Conservation (phyloP, 1,284 basidiomycete species). For the Pascua sp. region DNA sequence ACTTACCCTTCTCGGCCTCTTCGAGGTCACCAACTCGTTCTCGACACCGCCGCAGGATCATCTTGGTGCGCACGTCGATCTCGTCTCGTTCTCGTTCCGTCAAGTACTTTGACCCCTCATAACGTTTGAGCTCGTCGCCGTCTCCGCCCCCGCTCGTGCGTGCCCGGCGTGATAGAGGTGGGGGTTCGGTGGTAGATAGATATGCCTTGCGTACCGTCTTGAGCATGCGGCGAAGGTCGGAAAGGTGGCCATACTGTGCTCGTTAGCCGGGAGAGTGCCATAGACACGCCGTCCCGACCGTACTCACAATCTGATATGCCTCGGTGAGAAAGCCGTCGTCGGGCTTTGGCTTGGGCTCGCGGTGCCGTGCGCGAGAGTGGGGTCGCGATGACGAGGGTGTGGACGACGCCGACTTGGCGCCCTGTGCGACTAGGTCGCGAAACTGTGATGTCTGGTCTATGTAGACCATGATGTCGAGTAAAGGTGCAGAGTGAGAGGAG, state of each 20-base stretch:
- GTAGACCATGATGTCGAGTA: constrained; percentile 15
- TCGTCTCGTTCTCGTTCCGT: constrained; percentile 57
- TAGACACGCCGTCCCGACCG: too few relatives aligned
- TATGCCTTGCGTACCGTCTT: constrained; percentile 45
- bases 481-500: too few relatives aligned
- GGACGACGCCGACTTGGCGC: constrained; percentile 5
- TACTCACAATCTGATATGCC: constrained; percentile 46
- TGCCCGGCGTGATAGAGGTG: constrained; percentile 26
- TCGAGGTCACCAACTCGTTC: constrained; percentile 54
- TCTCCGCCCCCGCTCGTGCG: not conserved
- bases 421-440: constrained; percentile 18
- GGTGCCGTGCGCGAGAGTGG: constrained; percentile 9
- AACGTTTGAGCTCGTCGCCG: constrained; percentile 29
- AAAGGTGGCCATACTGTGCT: constrained; percentile 41
- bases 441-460: constrained; percentile 26
- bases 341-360: not conserved
- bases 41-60: constrained; percentile 54
- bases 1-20: constrained; percentile 50
- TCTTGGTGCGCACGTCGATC: constrained; percentile 56
- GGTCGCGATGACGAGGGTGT: constrained; percentile 13
- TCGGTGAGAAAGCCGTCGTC: constrained; percentile 46
- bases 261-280: not conserved
- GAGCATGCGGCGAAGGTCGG: constrained; percentile 32
- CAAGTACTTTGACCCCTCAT: constrained; percentile 50
- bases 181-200: constrained; percentile 38